Percentiles rank a stretch among this genome's conserved stretches.
Evolutionary conservation across 1,284 basidiomycete species (phyloP).

Genomic region (Pseudozyma pruni): DNA sequence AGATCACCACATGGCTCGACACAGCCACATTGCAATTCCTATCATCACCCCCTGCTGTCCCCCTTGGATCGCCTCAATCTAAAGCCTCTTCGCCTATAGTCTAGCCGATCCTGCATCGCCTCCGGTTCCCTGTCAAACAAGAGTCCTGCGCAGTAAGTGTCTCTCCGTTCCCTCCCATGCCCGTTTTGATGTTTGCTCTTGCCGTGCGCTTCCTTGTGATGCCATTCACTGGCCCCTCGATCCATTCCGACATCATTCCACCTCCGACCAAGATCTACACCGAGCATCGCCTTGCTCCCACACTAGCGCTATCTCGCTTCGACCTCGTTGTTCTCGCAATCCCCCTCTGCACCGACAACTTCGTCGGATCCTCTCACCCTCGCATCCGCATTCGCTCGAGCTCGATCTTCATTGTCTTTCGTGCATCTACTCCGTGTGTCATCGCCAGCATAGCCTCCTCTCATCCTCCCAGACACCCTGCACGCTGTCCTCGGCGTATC

Average conservation of each 20-base stretch:
- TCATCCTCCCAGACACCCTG: background rate
- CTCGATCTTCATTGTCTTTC: background rate
- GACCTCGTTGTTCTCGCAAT: background rate
- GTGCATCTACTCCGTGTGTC: too few species aligned
- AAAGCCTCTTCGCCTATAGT: background rate
- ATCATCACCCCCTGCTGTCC: background rate
- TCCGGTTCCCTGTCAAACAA: background rate
- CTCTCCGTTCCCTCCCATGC: too few species aligned
- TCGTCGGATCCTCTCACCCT: background rate
- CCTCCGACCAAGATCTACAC: slow-evolving; percentile 2
- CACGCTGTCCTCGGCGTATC: background rate
- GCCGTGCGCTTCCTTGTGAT: too few species aligned
- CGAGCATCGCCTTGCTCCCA: slow-evolving; percentile 36
- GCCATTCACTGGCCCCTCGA: background rate
- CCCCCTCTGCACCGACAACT: background rate
- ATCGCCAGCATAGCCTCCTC: slow-evolving; percentile 34
- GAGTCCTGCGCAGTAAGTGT: background rate
- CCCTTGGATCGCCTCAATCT: background rate
- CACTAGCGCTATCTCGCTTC: slow-evolving; percentile 21
- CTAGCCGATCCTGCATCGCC: slow-evolving; percentile 8
- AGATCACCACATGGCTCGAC: slow-evolving; percentile 37
- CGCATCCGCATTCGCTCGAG: too few species aligned
- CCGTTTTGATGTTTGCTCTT: too few species aligned
- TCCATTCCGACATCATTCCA: background rate
- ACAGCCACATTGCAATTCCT: slow-evolving; percentile 40